These are phyloP conservation scores for Rachicladosporium sp. DNA, from an alignment of 2,329 filamentous ascomycete species.

Conservation along the genomic window DNA sequence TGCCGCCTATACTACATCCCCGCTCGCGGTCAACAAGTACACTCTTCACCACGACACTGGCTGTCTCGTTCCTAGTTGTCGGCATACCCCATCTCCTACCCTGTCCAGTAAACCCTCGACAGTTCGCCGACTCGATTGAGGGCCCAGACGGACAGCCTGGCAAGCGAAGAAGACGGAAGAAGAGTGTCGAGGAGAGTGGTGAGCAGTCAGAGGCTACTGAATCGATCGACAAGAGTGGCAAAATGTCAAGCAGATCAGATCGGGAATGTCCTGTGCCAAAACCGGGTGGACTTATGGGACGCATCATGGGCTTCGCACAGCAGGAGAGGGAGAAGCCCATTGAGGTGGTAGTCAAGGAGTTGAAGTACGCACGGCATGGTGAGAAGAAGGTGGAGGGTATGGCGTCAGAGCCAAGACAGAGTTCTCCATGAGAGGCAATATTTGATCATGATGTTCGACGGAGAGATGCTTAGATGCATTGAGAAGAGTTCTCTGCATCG, in stretches of 20 bases:
- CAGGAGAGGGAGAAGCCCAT: slow-evolving; percentile 13
- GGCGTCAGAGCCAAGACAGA: too few relatives aligned
- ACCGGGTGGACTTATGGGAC: slow-evolving; percentile 64
- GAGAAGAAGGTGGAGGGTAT: neutral
- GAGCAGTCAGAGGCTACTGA: neutral
- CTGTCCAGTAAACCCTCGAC: slow-evolving; percentile 67
- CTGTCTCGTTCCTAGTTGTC: slow-evolving; percentile 84
- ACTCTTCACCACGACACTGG: slow-evolving; percentile 85
- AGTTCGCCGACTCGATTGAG: slow-evolving; percentile 53
- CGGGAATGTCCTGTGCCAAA: slow-evolving; percentile 90
- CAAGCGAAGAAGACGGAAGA: slow-evolving; percentile 29
- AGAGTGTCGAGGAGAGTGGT: slow-evolving; percentile 10
- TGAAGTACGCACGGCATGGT: slow-evolving; percentile 8
- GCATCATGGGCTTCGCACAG: slow-evolving; percentile 57
- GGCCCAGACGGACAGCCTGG: slow-evolving; percentile 17
- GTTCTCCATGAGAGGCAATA: too few relatives aligned
- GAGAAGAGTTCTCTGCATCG: too few relatives aligned
- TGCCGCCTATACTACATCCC: slow-evolving; percentile 81
- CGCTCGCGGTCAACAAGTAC: slow-evolving; percentile 87
- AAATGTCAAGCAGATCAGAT: slow-evolving; percentile 21
- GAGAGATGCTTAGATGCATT: too few relatives aligned
- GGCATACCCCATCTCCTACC: slow-evolving; percentile 80
- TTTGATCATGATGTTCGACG: too few relatives aligned
- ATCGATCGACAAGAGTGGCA: neutral
- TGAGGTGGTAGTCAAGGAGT: slow-evolving; percentile 17